Evolutionary conservation across 2,329 filamentous ascomycete species (phyloP).

Genomic region (Mollisiaceae sp.): DNA sequence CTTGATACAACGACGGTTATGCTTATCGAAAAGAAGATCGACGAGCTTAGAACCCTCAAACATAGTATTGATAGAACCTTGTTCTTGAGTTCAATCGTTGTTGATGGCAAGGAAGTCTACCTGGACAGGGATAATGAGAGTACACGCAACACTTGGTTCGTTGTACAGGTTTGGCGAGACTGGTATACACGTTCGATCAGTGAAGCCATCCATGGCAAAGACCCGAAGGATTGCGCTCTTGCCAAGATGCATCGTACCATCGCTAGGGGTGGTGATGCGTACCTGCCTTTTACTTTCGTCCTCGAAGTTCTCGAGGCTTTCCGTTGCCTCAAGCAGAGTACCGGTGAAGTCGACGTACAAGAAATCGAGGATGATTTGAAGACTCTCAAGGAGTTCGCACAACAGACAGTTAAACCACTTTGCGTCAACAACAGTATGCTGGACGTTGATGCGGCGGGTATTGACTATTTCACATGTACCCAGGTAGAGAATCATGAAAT

Average conservation of each 20-base stretch:
- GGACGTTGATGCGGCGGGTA: slow-evolving; percentile 23
- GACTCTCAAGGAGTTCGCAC: slow-evolving; percentile 33
- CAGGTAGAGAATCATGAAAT: slow-evolving; percentile 31
- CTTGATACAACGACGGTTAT: neutral
- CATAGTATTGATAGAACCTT: slow-evolving; percentile 21
- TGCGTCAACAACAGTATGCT: slow-evolving; percentile 34
- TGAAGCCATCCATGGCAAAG: neutral
- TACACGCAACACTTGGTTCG: slow-evolving; percentile 31
- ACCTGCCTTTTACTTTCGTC: slow-evolving; percentile 27
- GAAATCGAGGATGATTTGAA: slow-evolving; percentile 26
- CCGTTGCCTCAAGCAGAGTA: neutral
- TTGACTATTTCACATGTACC: slow-evolving; percentile 37
- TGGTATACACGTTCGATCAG: slow-evolving; percentile 31
- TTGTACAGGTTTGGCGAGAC: slow-evolving; percentile 36
- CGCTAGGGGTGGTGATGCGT: slow-evolving; percentile 30
- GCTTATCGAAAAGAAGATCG: slow-evolving; percentile 26
- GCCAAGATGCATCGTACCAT: slow-evolving; percentile 32
- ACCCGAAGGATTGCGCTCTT: slow-evolving; percentile 6
- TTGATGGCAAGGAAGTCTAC: slow-evolving; percentile 14
- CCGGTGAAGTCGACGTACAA: slow-evolving; percentile 10
- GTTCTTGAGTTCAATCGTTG: slow-evolving; percentile 22
- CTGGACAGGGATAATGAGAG: slow-evolving; percentile 30
- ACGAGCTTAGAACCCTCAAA: slow-evolving; percentile 23
- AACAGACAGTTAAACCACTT: slow-evolving; percentile 27
- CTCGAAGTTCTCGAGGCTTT: slow-evolving; percentile 9